phyloP scores from a whole-genome alignment of 495 filamentous ascomycete genomes.

The Trypethelium eluteriae region DNA sequence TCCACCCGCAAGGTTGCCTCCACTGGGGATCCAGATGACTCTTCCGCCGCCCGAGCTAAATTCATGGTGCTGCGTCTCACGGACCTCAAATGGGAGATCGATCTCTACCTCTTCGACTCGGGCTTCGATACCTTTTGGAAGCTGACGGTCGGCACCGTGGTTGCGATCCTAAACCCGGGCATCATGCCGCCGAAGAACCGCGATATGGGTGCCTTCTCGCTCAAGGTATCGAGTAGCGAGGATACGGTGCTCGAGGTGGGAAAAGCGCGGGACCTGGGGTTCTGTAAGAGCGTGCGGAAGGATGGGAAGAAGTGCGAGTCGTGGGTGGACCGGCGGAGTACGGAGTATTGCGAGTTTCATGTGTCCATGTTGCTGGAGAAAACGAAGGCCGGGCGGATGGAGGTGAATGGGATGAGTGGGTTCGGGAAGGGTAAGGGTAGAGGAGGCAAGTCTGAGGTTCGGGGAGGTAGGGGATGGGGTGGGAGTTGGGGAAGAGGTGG shows the following conservation, averaged over 20 bases:
- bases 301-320: conserved; percentile 71
- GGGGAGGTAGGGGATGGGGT: conserved; percentile 20
- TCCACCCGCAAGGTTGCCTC: conserved; percentile 39
- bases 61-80: conserved; percentile 88
- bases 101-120: conserved; percentile 84
- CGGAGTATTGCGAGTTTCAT: conserved; percentile 90
- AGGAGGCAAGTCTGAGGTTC: conserved; percentile 20
- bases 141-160: conserved; percentile 70
- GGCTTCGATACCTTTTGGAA: conserved; percentile 91
- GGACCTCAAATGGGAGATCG: conserved; percentile 83
- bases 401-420: conserved; percentile 61
- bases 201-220: conserved; percentile 72
- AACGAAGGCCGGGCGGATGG: conserved; percentile 58
- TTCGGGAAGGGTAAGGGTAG: conserved; percentile 33
- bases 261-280: conserved; percentile 74
- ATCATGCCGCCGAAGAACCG: conserved; percentile 78
- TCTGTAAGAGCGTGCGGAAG: conserved; percentile 74
- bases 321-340: conserved; percentile 84
- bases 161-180: conserved; percentile 88
- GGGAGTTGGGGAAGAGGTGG: conserved; percentile 24
- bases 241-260: conserved; percentile 90
- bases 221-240: conserved; percentile 71
- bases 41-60: conserved; percentile 47
- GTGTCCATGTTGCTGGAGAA: conserved; percentile 68
- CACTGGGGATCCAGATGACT: conserved; percentile 28